Percentiles rank a stretch among this genome's conserved stretches.
Conservation (phyloP, 352 stramenopile species). For the Phytophthora syringae region DNA sequence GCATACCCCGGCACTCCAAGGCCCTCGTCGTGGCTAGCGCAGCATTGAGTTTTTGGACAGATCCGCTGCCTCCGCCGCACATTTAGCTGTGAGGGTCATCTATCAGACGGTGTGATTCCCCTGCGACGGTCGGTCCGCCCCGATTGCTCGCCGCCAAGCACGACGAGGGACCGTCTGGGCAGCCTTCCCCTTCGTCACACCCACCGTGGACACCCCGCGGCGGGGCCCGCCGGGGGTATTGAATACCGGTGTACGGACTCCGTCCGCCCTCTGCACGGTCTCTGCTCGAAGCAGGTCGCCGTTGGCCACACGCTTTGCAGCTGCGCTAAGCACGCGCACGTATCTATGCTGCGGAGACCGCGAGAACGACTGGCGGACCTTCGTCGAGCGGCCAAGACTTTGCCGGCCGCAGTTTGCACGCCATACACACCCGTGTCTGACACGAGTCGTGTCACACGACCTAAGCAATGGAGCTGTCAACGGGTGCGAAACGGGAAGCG, state of each 20-base stretch:
- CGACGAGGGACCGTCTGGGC: not conserved
- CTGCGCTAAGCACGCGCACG: conserved; percentile 17
- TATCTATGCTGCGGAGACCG: conserved; percentile 31
- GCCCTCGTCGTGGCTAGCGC: no score
- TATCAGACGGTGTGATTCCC: not conserved
- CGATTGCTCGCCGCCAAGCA: conserved; percentile 20
- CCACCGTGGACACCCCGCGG: conserved; percentile 4
- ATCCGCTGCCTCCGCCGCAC: conserved; percentile 2
- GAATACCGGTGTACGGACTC: no score
- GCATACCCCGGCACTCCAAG: no score
- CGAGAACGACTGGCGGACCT: conserved; percentile 18
- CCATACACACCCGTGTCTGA: no score
- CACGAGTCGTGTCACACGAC: no score
- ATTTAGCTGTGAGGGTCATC: conserved; percentile 11
- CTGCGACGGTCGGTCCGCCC: no score
- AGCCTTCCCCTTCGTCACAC: not conserved
- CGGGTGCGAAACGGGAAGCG: no score
- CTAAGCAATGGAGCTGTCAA: not conserved
- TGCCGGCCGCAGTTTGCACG: no score
- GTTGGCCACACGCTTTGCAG: conserved; percentile 19
- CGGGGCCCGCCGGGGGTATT: no score
- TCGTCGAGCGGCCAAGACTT: not conserved
- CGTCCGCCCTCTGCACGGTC: conserved; percentile 6
- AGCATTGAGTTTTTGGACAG: no score
- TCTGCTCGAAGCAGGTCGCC: not conserved